A percentile compares a stretch with the other conserved stretches of the same genome.
phyloP scores from a whole-genome alignment of 257 asterid species.

The Fraxinus americana region DNA sequence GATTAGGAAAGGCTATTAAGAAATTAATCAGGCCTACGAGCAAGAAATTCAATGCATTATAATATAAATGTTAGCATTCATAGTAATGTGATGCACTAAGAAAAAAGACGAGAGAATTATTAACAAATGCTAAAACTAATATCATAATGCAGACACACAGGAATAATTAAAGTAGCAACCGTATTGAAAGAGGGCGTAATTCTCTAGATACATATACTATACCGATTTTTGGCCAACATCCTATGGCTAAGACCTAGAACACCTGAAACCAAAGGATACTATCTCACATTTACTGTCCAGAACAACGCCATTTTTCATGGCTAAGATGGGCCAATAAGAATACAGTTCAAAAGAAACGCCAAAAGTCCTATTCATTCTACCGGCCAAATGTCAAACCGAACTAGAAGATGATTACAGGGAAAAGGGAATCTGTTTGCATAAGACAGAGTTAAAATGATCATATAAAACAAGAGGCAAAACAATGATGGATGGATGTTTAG shows the following conservation, averaged over 20 bases:
- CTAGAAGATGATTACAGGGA: background rate
- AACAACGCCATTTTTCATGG: background rate
- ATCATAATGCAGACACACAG: background rate
- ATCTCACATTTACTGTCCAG: no score
- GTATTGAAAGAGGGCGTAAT: background rate
- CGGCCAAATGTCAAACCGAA: background rate
- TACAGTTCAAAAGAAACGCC: background rate
- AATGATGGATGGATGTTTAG: background rate
- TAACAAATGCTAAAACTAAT: conserved; percentile 6
- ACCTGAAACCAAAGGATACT: conserved; percentile 13
- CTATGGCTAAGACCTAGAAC: conserved; percentile 23
- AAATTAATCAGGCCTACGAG: conserved; percentile 27
- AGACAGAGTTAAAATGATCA: background rate
- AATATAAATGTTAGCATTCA: conserved; percentile 37
- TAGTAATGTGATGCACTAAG: conserved; percentile 35
- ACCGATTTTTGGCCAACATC: conserved; percentile 38
- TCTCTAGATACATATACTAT: conserved; percentile 31
- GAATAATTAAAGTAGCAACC: background rate
- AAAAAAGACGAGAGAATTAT: conserved; percentile 22
- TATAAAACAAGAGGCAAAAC: background rate
- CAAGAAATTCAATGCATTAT: conserved; percentile 50
- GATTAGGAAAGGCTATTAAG: conserved; percentile 42
- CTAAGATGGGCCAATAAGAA: background rate
- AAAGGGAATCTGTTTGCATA: background rate
- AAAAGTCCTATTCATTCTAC: background rate